Evolutionary conservation across 805 yeast species (phyloP), one percentile per base, ranked within the genome.

Genomic region (Starmera pachycereana): DNA sequence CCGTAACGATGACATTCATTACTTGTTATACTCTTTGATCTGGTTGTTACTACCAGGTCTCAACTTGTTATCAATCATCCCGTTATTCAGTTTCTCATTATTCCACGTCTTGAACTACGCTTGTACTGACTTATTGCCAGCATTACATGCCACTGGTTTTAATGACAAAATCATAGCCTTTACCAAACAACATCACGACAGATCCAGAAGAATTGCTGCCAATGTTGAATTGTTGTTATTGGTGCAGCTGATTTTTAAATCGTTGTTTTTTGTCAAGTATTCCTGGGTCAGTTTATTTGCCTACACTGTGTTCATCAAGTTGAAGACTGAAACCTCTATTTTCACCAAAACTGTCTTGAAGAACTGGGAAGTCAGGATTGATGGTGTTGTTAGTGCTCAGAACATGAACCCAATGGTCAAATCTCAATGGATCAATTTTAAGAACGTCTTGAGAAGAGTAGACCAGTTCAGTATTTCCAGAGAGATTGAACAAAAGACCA

Each of bases 81-180:
- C 97, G 40, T 87, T 83, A 55, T 66, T 76, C 36, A 65, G 84
- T 41, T 89, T 82, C 60, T 81, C 96, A 8, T 56, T 78, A 14
- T 88, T 90, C 75, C 97, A 89, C 58, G 78, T 76, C 10, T 65
- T 88, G 53, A 78, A 81, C 14, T 90, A 85, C 64, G 47, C 72
- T 40, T 76, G 81, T 50, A 69, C 76, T 33, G 72, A 69, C 47
- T 48, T 90, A 41, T 65, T 89, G 39, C 95, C 97, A 32, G 65
- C 74, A 6, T 61, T 77, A 19, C 46, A 47, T 37, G 40, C 56
- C 5, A 39, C 61, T 13, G 49, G 48, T 36, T 12, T 53, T 5
- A 45, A 58, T 28, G 40, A 49, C 33, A 42, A 45, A 40, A 58
- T 79, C 33, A 67, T 63, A 40, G 43, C 48, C 10, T 72, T 81